A percentile compares a stretch with the other conserved stretches of the same genome.
Conservation (phyloP, 768 basidiomycete genomes). For the Xerocomellus amylosporus region DNA sequence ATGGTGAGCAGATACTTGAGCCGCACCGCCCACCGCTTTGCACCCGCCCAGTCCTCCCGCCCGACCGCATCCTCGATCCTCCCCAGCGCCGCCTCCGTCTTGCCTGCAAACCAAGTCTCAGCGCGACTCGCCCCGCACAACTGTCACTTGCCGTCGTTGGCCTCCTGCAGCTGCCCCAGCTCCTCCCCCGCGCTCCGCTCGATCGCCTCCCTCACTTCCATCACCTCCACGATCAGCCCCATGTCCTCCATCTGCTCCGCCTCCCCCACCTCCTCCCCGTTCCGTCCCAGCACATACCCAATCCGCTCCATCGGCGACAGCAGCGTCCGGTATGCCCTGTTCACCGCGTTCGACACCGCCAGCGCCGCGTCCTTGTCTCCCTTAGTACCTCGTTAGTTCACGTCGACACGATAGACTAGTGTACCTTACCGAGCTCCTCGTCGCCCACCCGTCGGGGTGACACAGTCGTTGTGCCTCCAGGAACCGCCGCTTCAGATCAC, state of each 20-base stretch:
- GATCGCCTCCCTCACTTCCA: slow-evolving; percentile 76
- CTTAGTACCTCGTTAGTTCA: slow-evolving; percentile 17
- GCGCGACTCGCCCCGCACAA: background rate
- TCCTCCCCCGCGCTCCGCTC: slow-evolving; percentile 53
- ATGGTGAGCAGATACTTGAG: slow-evolving; percentile 74
- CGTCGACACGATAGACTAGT: slow-evolving; percentile 1
- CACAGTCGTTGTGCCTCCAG: slow-evolving; percentile 69
- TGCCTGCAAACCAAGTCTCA: slow-evolving; percentile 38
- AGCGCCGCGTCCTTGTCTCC: slow-evolving; percentile 22
- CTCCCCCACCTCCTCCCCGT: slow-evolving; percentile 61
- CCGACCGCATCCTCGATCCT: slow-evolving; percentile 52
- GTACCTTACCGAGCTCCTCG: slow-evolving; percentile 53
- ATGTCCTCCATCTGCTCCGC: slow-evolving; percentile 70
- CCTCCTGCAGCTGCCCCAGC: slow-evolving; percentile 48
- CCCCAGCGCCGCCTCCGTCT: slow-evolving; percentile 44
- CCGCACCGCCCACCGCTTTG: slow-evolving; percentile 59
- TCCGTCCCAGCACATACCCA: slow-evolving; percentile 72
- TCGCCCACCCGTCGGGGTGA: slow-evolving; percentile 86
- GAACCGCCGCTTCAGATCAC: slow-evolving; percentile 61
- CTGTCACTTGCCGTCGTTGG: slow-evolving; percentile 52
- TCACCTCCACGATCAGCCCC: slow-evolving; percentile 68
- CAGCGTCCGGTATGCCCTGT: slow-evolving; percentile 79
- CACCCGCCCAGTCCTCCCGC: slow-evolving; percentile 50
- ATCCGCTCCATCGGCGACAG: slow-evolving; percentile 70
- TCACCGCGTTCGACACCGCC: slow-evolving; percentile 66